These are phyloP conservation scores for Rhizophagus prolifer DNA, from an alignment of 192 early-diverging fungal species.

Conservation along the genomic window DNA sequence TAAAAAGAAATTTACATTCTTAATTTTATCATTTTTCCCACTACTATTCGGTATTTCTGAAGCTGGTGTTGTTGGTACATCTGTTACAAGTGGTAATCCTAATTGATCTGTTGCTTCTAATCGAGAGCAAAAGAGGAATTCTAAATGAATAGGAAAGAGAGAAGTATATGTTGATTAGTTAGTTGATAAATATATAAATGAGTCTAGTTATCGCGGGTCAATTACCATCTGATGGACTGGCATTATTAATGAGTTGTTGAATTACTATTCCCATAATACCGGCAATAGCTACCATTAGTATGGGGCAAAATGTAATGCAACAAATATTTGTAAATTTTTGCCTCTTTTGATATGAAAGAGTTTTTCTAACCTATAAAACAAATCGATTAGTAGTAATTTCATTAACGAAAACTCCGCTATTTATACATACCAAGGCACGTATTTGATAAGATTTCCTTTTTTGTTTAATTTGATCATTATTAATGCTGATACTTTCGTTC, in stretches of 20 bases:
- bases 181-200: not conserved
- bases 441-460: conserved; percentile 13
- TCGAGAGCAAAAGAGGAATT: not conserved
- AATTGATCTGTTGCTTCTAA: not conserved
- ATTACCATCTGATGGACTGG: conserved; percentile 45
- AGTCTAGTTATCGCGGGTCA: not conserved
- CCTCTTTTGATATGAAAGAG: conserved; percentile 67
- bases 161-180: not conserved
- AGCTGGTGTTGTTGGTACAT: conserved; percentile 37
- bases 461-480: not conserved
- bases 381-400: not conserved
- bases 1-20: conserved; percentile 40
- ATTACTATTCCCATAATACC: conserved; percentile 55
- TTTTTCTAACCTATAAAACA: conserved; percentile 52
- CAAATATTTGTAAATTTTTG: conserved; percentile 74
- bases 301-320: conserved; percentile 65
- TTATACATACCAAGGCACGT: conserved; percentile 18
- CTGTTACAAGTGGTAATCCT: conserved; percentile 15
- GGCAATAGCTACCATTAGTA: conserved; percentile 69
- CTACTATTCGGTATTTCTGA: conserved; percentile 40
- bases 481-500: not conserved
- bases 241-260: conserved; percentile 50
- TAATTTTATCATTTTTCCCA: conserved; percentile 34
- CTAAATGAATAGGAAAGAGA: conserved; percentile 3
- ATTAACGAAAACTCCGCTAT: not conserved